Base-by-base conservation (phyloP, 768 basidiomycete species). In the Thelephora ganbajun region DNA sequence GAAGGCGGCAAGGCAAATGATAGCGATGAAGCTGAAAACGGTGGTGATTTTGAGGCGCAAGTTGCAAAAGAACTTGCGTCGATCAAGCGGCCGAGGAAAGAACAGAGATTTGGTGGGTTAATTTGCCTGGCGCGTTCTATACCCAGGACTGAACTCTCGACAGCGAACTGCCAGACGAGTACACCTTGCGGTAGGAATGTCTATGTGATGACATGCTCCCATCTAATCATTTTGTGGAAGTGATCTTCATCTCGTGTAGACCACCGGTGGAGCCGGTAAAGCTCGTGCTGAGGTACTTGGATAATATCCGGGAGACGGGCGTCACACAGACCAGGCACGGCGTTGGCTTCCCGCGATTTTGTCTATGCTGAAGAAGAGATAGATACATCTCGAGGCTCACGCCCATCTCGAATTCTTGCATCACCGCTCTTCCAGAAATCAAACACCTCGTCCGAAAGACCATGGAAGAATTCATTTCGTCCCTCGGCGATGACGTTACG, bases 201-300 rank as follows among this genome's bases (percentile, higher is more conserved):
- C 5, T 33, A 16, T 18, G 11, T 45, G 44, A 16, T 11, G 20
- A 34, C 14, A 37, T 16, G 22, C 12, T 18, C 19, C 16, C 2
- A 9, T 16, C 16, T 33, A 5, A n/a, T 14, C 14, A 14, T 33
- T 35, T 6, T n/a, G n/a, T n/a, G 11, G 12, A 42, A 90, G 87
- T 88, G 12, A 64, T 86, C 22, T 88, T 87, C 60, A 81, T 91
- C 41, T 80, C 84, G 9, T 89, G 83, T 61, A 82, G 75, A 61
- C 68, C 77, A 1, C 87, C 87, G 0, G 69, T 88, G 19, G 79
- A 90, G 57, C 85, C 88, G 1, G 79, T 89, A 16, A 66, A 75
- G 51, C 65, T 91, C 14, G 75, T 86, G 22, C 57, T 72, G 16
- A 74, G 73, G 44, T 76, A 86, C 54, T 66, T 89, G 6, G 66